These are phyloP conservation scores for Phycomyces nitens DNA, from an alignment of 192 early-diverging fungal species.

Conservation along the genomic window DNA sequence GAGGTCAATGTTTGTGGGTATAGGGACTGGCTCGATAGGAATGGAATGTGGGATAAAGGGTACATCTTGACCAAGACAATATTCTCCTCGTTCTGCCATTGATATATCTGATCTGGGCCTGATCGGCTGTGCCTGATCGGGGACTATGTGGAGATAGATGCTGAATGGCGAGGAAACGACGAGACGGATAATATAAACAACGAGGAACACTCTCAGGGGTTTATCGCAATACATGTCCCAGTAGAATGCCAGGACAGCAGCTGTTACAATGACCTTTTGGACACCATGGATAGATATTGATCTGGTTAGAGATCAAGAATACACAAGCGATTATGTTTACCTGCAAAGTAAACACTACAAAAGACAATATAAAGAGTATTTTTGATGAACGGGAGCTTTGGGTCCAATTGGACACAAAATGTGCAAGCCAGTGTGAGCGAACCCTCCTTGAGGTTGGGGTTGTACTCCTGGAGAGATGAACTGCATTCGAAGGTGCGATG, in stretches of 20 bases:
- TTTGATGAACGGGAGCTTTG: slow-evolving; percentile 41
- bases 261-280: slow-evolving; percentile 49
- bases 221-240: slow-evolving; percentile 44
- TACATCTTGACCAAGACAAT: slow-evolving; percentile 9
- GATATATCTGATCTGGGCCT: neutral
- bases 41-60: slow-evolving; percentile 1
- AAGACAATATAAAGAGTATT: slow-evolving; percentile 31
- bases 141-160: slow-evolving; percentile 55
- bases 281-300: too few relatives aligned
- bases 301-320: too few relatives aligned
- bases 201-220: slow-evolving; percentile 56
- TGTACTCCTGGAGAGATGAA: slow-evolving; percentile 21
- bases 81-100: slow-evolving; percentile 8
- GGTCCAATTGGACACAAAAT: slow-evolving; percentile 31
- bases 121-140: slow-evolving; percentile 24
- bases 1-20: neutral
- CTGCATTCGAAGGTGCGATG: slow-evolving; percentile 24
- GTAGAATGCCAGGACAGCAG: slow-evolving; percentile 50
- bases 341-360: slow-evolving; percentile 30
- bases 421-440: slow-evolving; percentile 34
- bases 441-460: slow-evolving; percentile 39
- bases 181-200: slow-evolving; percentile 55
- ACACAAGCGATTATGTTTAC: slow-evolving; percentile 24
- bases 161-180: slow-evolving; percentile 61
- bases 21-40: slow-evolving; percentile 6